Conservation (phyloP, 768 basidiomycete genomes). For the Exsudoporus frostii region DNA sequence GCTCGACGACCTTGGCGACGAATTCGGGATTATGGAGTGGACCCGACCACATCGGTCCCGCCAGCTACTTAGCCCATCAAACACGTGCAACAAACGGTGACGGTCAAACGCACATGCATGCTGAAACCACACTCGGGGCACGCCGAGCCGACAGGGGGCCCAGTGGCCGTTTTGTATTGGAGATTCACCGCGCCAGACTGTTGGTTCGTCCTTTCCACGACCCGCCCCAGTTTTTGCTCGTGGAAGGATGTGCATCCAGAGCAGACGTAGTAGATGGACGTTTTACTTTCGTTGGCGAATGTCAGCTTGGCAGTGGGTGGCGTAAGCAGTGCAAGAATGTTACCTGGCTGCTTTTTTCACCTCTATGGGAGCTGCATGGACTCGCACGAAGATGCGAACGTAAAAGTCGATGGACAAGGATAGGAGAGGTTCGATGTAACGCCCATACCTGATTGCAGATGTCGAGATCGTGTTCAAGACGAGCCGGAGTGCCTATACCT, state of each 20-base stretch:
- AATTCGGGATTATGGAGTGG: conserved; percentile 79
- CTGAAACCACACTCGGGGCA: conserved; percentile 82
- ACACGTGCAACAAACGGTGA: not conserved
- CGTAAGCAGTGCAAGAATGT: conserved; percentile 18
- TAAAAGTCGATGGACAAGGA: conserved; percentile 98
- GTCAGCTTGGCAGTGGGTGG: conserved; percentile 1
- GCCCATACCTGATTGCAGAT: conserved; percentile 88
- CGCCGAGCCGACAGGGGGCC: conserved; percentile 59
- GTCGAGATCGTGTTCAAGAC: conserved; percentile 85
- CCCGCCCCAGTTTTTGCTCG: conserved; percentile 80
- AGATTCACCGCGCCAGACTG: conserved; percentile 55
- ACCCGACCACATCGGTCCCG: conserved; percentile 97
- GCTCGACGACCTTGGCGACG: conserved; percentile 67
- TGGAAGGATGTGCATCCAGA: conserved; percentile 77
- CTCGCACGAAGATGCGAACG: conserved; percentile 83
- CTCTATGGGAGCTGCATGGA: conserved; percentile 69
- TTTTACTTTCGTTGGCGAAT: conserved; percentile 56
- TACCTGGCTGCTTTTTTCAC: conserved; percentile 83
- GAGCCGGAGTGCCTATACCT: conserved; percentile 74
- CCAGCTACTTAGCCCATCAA: conserved; percentile 48
- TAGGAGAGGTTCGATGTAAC: conserved; percentile 84
- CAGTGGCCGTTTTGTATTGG: conserved; percentile 68
- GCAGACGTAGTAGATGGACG: conserved; percentile 82
- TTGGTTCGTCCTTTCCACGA: conserved; percentile 58
- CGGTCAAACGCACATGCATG: conserved; percentile 61